Base-by-base conservation (phyloP, 164 flowering plant genomes). In the Taxillus chinensis region DNA sequence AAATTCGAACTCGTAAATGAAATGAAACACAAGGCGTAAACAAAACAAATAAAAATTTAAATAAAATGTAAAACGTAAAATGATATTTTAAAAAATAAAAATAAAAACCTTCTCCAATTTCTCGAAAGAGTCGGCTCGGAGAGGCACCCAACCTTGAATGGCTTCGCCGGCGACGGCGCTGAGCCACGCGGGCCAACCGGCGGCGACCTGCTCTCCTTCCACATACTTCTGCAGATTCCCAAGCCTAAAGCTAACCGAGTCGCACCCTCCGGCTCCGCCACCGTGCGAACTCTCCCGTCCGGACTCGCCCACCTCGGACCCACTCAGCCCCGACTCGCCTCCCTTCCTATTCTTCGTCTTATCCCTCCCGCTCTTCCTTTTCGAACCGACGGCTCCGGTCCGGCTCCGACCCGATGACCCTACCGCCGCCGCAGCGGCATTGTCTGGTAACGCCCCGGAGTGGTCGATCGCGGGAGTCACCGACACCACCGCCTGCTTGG, bases 161-260 rank as follows among this genome's bases (percentile, higher is more conserved):
- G 92, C 92, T 59, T 86, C 92, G 11, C 85, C 83, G 55, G 92
- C 88, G 41, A 82, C 89, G 63, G 86, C 83, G 66, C 79, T 80
- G 15, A 86, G 84, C 92, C 92, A 86, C 8, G 86, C 82, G 12
- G 92, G 92, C 92, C 92, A 86, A 0, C 92, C 89, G 39, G 89
- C 89, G 15, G 86, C 89, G 16, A 80, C 89, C 39, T 79, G 85
- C 59, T 86, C 92, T 1, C 79, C 88, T 39, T 83, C 87, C 45
- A 75, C 74, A 63, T 80, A 80, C 73, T 74, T 86, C 8, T 71
- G 71, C 78, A 83, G 63, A 59, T 80, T 86, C 69, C 86, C 80
- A 53, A 86, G 61, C 65, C 91, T 70, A 64, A 83, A 83, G 55
- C 86, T 83, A 72, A 76, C 64, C 10, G 86, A 74, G 55, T 79